Evolutionary conservation across 1,284 basidiomycete species (phyloP).

Genomic region (Leccinum pachyderme): DNA sequence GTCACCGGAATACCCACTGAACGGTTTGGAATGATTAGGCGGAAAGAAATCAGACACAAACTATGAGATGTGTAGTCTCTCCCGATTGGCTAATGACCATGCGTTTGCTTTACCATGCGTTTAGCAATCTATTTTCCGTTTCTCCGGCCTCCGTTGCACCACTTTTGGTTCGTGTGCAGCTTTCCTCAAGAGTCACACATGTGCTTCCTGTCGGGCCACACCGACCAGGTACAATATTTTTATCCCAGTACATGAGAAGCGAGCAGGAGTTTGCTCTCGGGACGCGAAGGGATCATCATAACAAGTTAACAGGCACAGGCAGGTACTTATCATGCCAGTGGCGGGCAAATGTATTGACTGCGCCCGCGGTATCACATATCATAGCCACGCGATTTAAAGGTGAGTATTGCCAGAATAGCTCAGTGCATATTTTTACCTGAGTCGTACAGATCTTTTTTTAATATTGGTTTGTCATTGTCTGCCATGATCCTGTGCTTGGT

Average conservation of each 20-base stretch:
- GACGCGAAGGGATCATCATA: background rate
- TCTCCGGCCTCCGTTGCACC: background rate
- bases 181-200: background rate
- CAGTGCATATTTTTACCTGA: constrained; percentile 28
- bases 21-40: constrained; percentile 58
- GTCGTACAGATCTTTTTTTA: constrained; percentile 33
- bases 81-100: background rate
- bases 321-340: constrained; percentile 20
- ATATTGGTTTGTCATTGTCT: constrained; percentile 40
- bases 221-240: background rate
- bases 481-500: constrained; percentile 46
- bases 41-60: constrained; percentile 65
- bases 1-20: constrained; percentile 53
- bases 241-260: background rate
- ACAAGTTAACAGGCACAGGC: background rate
- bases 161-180: background rate
- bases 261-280: background rate
- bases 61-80: constrained; percentile 34
- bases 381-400: constrained; percentile 7
- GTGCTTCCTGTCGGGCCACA: background rate
- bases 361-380: constrained; percentile 42
- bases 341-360: constrained; percentile 71
- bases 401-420: constrained; percentile 8
- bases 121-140: background rate
- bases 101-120: background rate